Evolutionary conservation across 2,329 filamentous ascomycete genomes (phyloP).

Genomic region (Phaeosphaeria sp.): DNA sequence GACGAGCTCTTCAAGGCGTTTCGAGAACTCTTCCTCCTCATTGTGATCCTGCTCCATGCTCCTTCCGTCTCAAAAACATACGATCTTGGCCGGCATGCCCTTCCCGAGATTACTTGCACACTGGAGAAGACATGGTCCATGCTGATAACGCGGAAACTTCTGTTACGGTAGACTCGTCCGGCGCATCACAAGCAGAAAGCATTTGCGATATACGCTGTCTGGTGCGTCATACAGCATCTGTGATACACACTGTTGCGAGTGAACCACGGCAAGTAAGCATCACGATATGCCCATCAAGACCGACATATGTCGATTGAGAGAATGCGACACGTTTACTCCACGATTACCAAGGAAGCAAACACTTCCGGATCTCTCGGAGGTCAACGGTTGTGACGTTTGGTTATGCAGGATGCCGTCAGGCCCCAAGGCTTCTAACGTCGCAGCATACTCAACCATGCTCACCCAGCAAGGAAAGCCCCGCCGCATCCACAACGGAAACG

Average conservation of each 20-base stretch:
- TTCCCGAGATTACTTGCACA: background rate
- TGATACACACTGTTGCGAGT: background rate
- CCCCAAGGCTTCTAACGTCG: background rate
- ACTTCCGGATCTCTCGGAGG: background rate
- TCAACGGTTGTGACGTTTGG: background rate
- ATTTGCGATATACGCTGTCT: background rate
- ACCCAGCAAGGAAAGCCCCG: background rate
- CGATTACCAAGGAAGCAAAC: background rate
- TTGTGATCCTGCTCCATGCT: slow-evolving; percentile 8
- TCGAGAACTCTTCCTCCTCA: slow-evolving; percentile 8
- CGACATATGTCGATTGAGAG: background rate
- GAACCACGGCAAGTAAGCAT: background rate
- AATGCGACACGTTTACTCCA: background rate
- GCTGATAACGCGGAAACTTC: background rate
- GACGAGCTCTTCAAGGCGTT: slow-evolving; percentile 11
- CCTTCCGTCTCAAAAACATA: slow-evolving; percentile 9
- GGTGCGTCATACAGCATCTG: background rate
- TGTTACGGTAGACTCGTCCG: background rate
- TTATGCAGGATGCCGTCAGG: background rate
- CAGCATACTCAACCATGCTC: background rate
- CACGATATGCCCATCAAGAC: background rate
- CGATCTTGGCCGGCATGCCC: background rate
- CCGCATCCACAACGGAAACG: background rate
- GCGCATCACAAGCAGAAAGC: background rate
- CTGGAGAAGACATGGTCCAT: background rate